Evolutionary conservation across 2,329 filamentous ascomycete species (phyloP).

Genomic region (Dactylellina haptotyla): DNA sequence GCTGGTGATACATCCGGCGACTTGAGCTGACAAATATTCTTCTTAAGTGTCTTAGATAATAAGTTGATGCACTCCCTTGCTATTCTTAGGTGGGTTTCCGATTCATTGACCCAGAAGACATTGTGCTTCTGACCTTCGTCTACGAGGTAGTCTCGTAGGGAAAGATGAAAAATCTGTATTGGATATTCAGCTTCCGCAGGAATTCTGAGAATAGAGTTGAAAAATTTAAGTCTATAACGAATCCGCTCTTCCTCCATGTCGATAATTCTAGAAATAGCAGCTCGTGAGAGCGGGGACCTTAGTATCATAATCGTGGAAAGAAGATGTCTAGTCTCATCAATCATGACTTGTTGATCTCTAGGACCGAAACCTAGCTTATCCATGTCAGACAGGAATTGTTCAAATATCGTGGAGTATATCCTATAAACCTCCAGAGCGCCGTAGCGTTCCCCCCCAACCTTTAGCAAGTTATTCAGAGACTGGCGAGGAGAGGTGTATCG

Average conservation of each 20-base stretch:
- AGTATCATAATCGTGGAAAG: constrained; percentile 17
- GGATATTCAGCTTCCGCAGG: background rate
- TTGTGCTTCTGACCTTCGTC: constrained; percentile 54
- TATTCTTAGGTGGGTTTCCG: constrained; percentile 59
- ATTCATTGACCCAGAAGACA: constrained; percentile 61
- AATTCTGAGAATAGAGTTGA: constrained; percentile 22
- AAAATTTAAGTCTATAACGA: background rate
- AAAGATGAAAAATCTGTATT: constrained; percentile 25
- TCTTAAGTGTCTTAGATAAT: constrained; percentile 60
- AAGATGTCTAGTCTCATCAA: background rate
- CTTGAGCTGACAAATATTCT: constrained; percentile 61
- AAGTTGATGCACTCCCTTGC: constrained; percentile 61
- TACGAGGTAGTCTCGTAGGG: constrained; percentile 59
- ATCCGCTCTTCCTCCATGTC: constrained; percentile 5
- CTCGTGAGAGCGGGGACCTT: background rate
- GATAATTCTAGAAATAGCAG: constrained; percentile 4
- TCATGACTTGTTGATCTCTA: background rate
- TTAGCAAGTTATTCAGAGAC: background rate
- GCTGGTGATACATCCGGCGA: constrained; percentile 57
- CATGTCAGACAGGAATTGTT: background rate
- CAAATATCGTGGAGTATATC: constrained; percentile 15
- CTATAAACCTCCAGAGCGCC: background rate
- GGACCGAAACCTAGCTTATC: background rate
- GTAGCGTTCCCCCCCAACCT: background rate
- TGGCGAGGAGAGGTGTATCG: background rate